Conservation (phyloP, 2,329 filamentous ascomycete species). For the Paecilomyces niveus region DNA sequence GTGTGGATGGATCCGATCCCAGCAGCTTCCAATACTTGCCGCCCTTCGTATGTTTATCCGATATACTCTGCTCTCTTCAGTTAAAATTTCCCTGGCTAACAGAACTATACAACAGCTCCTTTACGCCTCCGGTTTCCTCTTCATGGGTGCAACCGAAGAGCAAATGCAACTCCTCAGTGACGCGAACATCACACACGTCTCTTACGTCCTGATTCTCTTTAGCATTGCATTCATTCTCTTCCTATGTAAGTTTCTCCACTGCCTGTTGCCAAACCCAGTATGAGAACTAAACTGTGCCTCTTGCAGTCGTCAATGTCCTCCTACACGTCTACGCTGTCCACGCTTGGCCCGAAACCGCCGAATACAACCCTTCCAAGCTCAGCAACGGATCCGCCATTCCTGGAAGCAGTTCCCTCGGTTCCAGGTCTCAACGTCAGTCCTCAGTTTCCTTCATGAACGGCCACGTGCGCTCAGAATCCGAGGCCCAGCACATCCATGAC, state of each 20-base stretch:
- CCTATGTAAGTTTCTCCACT: constrained; percentile 54
- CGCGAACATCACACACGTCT: constrained; percentile 76
- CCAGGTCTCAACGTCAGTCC: neutral
- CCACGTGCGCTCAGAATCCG: constrained; percentile 32
- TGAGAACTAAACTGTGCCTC: neutral
- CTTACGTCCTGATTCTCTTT: constrained; percentile 87
- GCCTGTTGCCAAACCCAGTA: constrained; percentile 7
- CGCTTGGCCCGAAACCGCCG: constrained; percentile 37
- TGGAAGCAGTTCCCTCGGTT: neutral
- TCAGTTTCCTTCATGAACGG: constrained; percentile 30
- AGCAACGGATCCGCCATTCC: neutral
- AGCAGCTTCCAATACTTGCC: constrained; percentile 68
- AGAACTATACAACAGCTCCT: constrained; percentile 56
- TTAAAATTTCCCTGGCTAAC: constrained; percentile 7
- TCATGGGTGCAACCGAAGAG: constrained; percentile 96
- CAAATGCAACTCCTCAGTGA: constrained; percentile 75
- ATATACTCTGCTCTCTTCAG: constrained; percentile 10
- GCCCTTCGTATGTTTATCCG: constrained; percentile 54
- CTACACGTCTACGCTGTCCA: constrained; percentile 72
- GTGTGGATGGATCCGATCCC: constrained; percentile 60
- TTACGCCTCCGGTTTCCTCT: constrained; percentile 87
- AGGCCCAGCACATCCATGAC: constrained; percentile 56
- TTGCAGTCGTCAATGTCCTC: constrained; percentile 69
- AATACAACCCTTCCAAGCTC: constrained; percentile 5
- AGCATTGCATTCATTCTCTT: constrained; percentile 86